Evolutionary conservation across 2,329 filamentous ascomycete species (phyloP), one percentile per base, ranked within the genome.

Genomic region (Aschersonia sp.): DNA sequence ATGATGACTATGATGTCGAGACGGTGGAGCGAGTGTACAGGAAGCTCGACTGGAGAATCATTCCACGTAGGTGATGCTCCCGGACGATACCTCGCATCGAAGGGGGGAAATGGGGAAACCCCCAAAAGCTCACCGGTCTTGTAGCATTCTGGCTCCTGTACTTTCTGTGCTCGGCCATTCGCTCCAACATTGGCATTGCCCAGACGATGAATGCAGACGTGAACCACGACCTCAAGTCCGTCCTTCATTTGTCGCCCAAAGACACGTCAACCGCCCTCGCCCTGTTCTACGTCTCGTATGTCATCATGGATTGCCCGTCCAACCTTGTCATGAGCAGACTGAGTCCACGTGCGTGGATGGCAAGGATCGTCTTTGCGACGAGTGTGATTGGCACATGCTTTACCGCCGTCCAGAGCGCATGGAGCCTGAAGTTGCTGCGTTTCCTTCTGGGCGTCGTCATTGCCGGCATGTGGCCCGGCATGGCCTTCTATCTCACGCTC

Each of bases 381-480:
- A 87, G 89, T 5, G 65, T 94, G 43, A 87, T 94, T 46, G 89
- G 89, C 1, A 75, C 80, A 47, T 92, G 87, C 59, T 87, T 94
- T 66, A 79, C 87, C 5, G 87, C 85, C 9, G 87, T 92, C 60
- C 77, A 81, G 54, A 79, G 81, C 41, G 84, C 85, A 5, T 94
- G 88, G 84, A 92, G 86, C 58, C 73, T 94, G 56, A 89, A 91
- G 76, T 71, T 94, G n/a, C 74, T 95, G 31, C 82, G 89, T 5
- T 82, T 95, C 48, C 73, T 95, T 9, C 77, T 95, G 5, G 89
- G 89, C 45, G 75, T 92, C 10, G 88, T 94, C 30, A 89, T 89
- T 60, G 89, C 89, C 1, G 89, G 89, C 44, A 89, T 95, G 83
- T 95, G 89, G 89, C 89, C 89, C 0, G 89, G 89, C 45, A 94